Conservation (phyloP, 805 yeast genomes). For the Sugiyamaella americana region DNA sequence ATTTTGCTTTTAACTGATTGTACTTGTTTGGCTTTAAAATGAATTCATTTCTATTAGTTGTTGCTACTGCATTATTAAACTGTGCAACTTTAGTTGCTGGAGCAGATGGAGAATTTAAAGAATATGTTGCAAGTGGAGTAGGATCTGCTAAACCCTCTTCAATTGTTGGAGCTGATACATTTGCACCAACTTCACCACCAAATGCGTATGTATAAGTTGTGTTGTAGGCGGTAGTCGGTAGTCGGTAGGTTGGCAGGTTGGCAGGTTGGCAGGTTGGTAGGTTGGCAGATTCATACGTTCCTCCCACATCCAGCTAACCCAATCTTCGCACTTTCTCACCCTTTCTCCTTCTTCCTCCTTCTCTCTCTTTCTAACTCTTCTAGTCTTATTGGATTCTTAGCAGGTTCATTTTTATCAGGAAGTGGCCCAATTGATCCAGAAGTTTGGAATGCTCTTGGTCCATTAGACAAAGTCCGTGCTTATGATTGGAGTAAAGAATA, state of each 20-base stretch:
- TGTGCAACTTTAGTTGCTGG: background rate
- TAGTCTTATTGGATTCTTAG: background rate
- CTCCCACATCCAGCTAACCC: too few relatives aligned
- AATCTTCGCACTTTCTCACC: too few relatives aligned
- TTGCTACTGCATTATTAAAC: background rate
- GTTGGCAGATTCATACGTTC: background rate
- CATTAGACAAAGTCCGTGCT: conserved; percentile 49
- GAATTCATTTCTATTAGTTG: background rate
- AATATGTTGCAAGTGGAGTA: conserved; percentile 13
- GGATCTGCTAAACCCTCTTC: conserved; percentile 8
- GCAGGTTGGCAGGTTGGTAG: background rate
- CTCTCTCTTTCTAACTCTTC: too few relatives aligned
- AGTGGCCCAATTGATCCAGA: conserved; percentile 20
- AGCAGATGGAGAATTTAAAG: conserved; percentile 19
- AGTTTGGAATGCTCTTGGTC: conserved; percentile 52
- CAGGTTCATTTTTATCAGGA: conserved; percentile 3
- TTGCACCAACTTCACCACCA: background rate
- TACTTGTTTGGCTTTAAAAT: background rate
- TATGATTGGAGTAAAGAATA: conserved; percentile 79
- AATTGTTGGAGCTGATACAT: conserved; percentile 4
- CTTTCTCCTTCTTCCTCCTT: too few relatives aligned
- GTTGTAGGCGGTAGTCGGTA: background rate
- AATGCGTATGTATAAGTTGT: background rate
- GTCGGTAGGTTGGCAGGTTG: too few relatives aligned
- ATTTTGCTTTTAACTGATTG: too few relatives aligned